These are phyloP conservation scores for Osmanthus fragrans DNA, from an alignment of 257 asterid species.

Conservation along the genomic window DNA sequence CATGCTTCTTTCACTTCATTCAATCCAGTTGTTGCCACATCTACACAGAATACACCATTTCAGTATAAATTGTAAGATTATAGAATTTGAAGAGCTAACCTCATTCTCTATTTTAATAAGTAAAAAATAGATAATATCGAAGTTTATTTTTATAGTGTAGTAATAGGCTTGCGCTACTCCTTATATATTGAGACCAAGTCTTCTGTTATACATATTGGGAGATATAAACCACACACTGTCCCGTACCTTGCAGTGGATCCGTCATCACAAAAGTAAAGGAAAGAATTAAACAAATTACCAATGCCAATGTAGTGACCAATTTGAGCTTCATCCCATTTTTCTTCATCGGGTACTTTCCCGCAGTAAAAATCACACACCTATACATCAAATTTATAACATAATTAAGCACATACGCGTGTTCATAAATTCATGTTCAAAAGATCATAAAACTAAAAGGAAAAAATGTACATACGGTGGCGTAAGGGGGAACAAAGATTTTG, in stretches of 20 bases:
- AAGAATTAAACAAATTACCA: conserved; percentile 41
- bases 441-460: background rate
- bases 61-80: background rate
- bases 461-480: conserved; percentile 60
- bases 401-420: background rate
- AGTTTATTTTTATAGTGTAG: too few species aligned
- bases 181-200: too few species aligned
- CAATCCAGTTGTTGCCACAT: conserved; percentile 71
- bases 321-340: conserved; percentile 90
- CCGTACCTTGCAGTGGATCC: too few species aligned
- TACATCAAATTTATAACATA: conserved; percentile 6
- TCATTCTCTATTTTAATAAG: too few species aligned
- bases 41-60: conserved; percentile 34
- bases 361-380: conserved; percentile 90
- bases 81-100: too few species aligned
- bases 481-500: conserved; percentile 84
- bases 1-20: conserved; percentile 80
- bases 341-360: conserved; percentile 79
- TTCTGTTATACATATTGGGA: too few species aligned
- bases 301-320: conserved; percentile 96
- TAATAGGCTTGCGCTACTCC: too few species aligned
- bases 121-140: too few species aligned
- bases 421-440: background rate
- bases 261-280: background rate
- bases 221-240: too few species aligned